Evolutionary conservation across 192 early-diverging fungal genomes (phyloP), one percentile per base, ranked within the genome.

Genomic region (Coemansia reversa): DNA sequence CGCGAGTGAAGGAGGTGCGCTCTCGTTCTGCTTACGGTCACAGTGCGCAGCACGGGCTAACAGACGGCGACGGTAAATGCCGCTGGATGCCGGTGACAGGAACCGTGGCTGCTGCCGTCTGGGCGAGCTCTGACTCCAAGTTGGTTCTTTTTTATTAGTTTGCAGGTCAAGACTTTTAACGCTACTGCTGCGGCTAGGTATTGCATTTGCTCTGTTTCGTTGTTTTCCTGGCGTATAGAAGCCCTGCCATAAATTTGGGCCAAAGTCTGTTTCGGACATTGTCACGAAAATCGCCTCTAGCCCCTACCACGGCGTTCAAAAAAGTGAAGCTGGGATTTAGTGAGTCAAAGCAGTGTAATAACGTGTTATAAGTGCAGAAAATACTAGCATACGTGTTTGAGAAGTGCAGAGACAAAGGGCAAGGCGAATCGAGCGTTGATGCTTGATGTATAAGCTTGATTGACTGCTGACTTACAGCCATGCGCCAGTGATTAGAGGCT

Each of bases 1-100:
- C 23, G 62, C 33, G 19, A 69, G 27, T 28, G 61, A 49, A 0
- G 49, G 51, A 30, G 51, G 61, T 16, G 55, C 60, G 6, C 58
- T 52, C 16, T 30, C 42, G 53, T 54, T 59, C 7, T 24, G 54
- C 4, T 39, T 7, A 29, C 22, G 24, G 61, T 42, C 57, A 20
- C 42, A 28, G 65, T 52, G 61, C 14, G 55, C 33, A n/a, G 65
- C 35, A 29, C 60, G 57, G 4, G 65, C 50, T 7, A 62, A 28
- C 35, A 67, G 55, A 23, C 65, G 71, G 30, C 71, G 71, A n/a
- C 71, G 60, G 47, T 67, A 51, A 9, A 64, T 66, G 48, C 51
- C 61, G 61, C 63, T 66, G 32, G 55, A 12, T 29, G 70, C 49
- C 19, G 70, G 58, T 48, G 64, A 58, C 5, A 51, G 7, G 11